Evolutionary conservation across 169 alveolate species (phyloP).

Genomic region (Cyclospora cayetanensis): DNA sequence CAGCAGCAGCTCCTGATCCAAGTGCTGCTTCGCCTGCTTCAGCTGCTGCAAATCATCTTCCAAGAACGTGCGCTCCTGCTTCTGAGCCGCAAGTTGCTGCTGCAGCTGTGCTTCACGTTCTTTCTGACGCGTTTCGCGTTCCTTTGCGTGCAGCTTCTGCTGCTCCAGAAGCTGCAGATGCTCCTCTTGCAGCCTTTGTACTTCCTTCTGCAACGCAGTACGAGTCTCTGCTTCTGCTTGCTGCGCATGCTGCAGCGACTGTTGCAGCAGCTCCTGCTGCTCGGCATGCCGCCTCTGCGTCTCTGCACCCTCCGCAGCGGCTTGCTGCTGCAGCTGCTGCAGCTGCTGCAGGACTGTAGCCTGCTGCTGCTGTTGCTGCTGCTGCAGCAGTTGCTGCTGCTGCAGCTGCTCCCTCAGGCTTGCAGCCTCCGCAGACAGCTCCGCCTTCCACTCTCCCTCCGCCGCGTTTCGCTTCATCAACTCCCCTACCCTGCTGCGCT

Average conservation of each 20-base stretch:
- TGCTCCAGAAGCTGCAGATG: conserved; percentile 52
- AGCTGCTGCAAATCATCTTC: not conserved
- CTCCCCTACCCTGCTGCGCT: not conserved
- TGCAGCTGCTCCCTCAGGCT: conserved; percentile 45
- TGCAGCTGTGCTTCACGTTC: not conserved
- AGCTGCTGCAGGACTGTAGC: conserved; percentile 44
- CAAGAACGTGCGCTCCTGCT: not conserved
- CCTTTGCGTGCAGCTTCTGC: conserved; percentile 37
- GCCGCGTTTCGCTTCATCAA: conserved; percentile 24
- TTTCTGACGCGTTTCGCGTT: conserved; percentile 9
- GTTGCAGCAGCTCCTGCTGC: conserved; percentile 58
- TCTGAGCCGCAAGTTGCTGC: not conserved
- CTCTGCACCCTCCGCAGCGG: conserved; percentile 45
- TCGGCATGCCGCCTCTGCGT: conserved; percentile 34
- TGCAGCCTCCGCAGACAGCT: conserved; percentile 50
- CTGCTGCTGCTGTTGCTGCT: conserved; percentile 21
- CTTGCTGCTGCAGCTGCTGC: conserved; percentile 52
- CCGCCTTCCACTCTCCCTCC: conserved; percentile 4
- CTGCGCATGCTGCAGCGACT: conserved; percentile 58
- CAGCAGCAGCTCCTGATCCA: conserved; percentile 49
- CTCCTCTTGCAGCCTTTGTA: conserved; percentile 5
- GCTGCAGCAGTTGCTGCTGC: conserved; percentile 44
- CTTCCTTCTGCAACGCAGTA: conserved; percentile 47
- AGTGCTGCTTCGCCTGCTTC: conserved; percentile 25
- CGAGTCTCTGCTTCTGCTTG: conserved; percentile 47